These are phyloP conservation scores for Ophidiomyces ophidiicola DNA, from an alignment of 2,329 filamentous ascomycete genomes.

Conservation along the genomic window DNA sequence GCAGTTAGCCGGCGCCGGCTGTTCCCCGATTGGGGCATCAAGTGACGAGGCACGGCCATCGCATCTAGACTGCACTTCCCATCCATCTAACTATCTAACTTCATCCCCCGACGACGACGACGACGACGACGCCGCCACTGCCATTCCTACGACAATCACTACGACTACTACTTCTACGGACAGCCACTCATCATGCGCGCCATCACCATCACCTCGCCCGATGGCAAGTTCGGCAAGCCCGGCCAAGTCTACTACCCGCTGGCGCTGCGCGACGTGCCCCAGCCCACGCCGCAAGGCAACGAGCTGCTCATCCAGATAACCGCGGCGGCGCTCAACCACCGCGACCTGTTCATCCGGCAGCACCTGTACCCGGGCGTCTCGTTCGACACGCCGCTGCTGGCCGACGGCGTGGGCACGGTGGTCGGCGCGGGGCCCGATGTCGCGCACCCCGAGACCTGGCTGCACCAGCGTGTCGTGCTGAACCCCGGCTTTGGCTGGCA, in stretches of 20 bases:
- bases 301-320: slow-evolving; percentile 65
- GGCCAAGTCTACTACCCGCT: slow-evolving; percentile 61
- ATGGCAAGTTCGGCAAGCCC: slow-evolving; percentile 57
- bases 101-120: no score
- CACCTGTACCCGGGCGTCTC: slow-evolving; percentile 78
- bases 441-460: slow-evolving; percentile 42
- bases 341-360: slow-evolving; percentile 87
- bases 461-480: slow-evolving; percentile 60
- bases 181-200: slow-evolving; percentile 25
- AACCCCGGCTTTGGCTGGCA: slow-evolving; percentile 71
- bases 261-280: slow-evolving; percentile 47
- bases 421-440: slow-evolving; percentile 47
- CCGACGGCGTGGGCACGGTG: slow-evolving; percentile 71
- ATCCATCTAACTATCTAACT: no score
- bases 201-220: slow-evolving; percentile 39
- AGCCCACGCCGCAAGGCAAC: slow-evolving; percentile 50
- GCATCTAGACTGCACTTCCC: no score
- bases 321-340: slow-evolving; percentile 81
- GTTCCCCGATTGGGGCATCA: no score
- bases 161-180: background rate
- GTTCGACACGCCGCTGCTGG: slow-evolving; percentile 64
- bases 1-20: no score
- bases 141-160: no score
- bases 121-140: no score
- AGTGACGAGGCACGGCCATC: no score